Evolutionary conservation across 495 filamentous ascomycete genomes (phyloP).

Genomic region (Staphylotrichum longicolle): DNA sequence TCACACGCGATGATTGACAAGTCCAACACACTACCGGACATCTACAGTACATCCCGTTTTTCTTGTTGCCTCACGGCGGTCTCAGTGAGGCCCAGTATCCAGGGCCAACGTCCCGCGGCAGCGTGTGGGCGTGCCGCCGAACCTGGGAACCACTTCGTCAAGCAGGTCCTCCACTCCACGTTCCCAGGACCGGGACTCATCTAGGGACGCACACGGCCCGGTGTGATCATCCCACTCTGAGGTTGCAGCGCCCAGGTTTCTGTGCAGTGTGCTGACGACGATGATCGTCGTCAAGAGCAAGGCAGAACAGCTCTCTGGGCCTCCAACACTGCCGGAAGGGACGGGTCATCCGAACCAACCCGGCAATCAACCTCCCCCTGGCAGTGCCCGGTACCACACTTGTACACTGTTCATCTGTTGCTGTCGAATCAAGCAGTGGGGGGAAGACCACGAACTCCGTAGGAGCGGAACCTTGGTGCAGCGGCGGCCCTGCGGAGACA

Average conservation of each 20-base stretch:
- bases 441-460: too few relatives aligned
- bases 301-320: constrained; percentile 3
- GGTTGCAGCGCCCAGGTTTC: constrained; percentile 15
- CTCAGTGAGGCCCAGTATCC: too few relatives aligned
- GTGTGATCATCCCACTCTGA: constrained; percentile 19
- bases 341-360: neutral
- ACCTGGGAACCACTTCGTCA: too few relatives aligned
- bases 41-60: too few relatives aligned
- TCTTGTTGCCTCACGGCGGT: too few relatives aligned
- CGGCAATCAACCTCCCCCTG: neutral
- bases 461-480: too few relatives aligned
- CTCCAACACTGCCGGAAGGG: neutral
- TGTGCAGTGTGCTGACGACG: constrained; percentile 6
- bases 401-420: neutral
- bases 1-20: too few relatives aligned
- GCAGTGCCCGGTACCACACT: neutral
- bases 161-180: neutral
- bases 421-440: constrained; percentile 8
- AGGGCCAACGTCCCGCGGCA: too few relatives aligned
- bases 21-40: too few relatives aligned
- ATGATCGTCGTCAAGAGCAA: neutral
- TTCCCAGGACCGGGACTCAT: neutral
- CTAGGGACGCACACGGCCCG: neutral
- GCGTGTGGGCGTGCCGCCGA: too few relatives aligned
- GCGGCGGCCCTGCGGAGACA: too few relatives aligned